phyloP scores from a whole-genome alignment of 2,329 filamentous ascomycete genomes.

The Penicillium sp. region DNA sequence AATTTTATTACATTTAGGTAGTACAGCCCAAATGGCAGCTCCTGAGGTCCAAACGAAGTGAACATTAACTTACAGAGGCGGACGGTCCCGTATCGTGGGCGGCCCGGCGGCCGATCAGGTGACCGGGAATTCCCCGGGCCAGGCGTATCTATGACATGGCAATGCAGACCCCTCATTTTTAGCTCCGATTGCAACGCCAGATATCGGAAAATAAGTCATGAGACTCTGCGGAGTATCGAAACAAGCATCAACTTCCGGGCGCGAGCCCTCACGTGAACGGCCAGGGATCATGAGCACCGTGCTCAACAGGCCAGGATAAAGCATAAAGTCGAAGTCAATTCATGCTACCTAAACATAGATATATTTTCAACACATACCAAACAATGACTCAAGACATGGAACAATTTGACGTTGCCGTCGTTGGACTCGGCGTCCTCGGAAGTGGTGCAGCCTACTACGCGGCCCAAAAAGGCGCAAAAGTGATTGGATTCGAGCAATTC shows the following conservation, averaged over 20 bases:
- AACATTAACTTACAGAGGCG: background rate
- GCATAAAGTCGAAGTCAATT: slow-evolving; percentile 2
- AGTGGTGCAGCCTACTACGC: slow-evolving; percentile 31
- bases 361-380: background rate
- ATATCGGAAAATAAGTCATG: background rate
- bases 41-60: too few species aligned
- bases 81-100: slow-evolving; percentile 50
- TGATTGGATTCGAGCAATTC: slow-evolving; percentile 31
- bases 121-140: background rate
- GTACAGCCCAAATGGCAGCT: too few species aligned
- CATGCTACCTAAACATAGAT: background rate
- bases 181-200: background rate
- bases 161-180: background rate
- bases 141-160: background rate
- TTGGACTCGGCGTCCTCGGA: slow-evolving; percentile 29
- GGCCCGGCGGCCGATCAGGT: background rate
- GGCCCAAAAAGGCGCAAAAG: slow-evolving; percentile 26
- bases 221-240: background rate
- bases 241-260: background rate
- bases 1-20: too few species aligned
- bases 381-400: slow-evolving; percentile 14
- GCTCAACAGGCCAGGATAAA: background rate
- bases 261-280: slow-evolving; percentile 4
- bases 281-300: background rate
- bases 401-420: slow-evolving; percentile 28